phyloP scores from a whole-genome alignment of 2,329 filamentous ascomycete genomes.

The Alternaria burnsii region DNA sequence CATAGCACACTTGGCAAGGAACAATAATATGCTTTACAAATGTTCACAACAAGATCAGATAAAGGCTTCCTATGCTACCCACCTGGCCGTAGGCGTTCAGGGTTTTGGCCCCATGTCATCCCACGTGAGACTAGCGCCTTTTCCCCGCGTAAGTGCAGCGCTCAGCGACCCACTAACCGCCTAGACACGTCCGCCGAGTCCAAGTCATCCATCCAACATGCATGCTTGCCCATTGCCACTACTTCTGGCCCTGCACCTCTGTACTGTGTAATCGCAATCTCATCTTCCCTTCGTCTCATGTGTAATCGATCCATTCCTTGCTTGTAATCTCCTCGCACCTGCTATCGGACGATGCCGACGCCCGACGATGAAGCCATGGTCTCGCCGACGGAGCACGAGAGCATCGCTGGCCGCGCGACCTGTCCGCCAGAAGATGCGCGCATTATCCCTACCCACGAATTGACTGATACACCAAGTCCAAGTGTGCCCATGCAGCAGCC shows the following conservation, averaged over 20 bases:
- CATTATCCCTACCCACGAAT: constrained; percentile 36
- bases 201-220: constrained; percentile 22
- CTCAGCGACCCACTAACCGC: constrained; percentile 29
- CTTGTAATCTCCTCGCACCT: constrained; percentile 40
- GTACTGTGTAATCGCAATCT: constrained; percentile 17
- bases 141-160: constrained; percentile 38
- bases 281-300: constrained; percentile 27
- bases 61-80: neutral
- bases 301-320: constrained; percentile 22
- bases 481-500: constrained; percentile 43
- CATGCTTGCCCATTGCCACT: constrained; percentile 20
- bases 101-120: constrained; percentile 15
- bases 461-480: constrained; percentile 40
- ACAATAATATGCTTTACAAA: neutral
- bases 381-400: constrained; percentile 52
- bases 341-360: constrained; percentile 59
- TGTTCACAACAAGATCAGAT: neutral
- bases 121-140: constrained; percentile 36
- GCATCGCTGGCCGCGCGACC: constrained; percentile 56
- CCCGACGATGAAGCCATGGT: constrained; percentile 52
- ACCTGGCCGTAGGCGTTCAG: constrained; percentile 2
- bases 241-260: constrained; percentile 12
- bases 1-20: neutral
- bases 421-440: constrained; percentile 60
- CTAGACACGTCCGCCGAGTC: constrained; percentile 28